Base-by-base conservation (phyloP, 1,139 yeast species). In the Suhomyces yuchorum region DNA sequence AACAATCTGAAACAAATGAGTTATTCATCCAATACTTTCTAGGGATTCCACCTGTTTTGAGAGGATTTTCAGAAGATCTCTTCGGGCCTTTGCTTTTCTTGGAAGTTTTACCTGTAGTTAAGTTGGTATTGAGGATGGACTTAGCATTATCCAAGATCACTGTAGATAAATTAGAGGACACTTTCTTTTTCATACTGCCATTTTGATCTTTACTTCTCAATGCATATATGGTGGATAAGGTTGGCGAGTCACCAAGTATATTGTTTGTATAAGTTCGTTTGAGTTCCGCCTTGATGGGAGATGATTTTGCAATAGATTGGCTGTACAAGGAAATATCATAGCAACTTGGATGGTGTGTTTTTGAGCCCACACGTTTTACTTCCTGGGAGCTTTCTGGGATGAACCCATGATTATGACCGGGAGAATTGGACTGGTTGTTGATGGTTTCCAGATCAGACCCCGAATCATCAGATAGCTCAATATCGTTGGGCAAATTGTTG, bases 21-120 rank as follows among this genome's bases (percentile, higher is more conserved):
- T 89, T 96, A 62, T 88, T 87, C 96, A 89, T 89, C 96, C 96
- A 89, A 61, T 87, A 89, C 59, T 87, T 88, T 44, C 78, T 78
- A 0, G 87, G 84, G 2, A 84, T 71, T 1, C 81, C 66, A 58
- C 77, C 80, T 40, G 70, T 71, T 53, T 80, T 68, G 63, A 76
- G 65, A 1, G 81, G 81, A 47, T 76, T 76, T 43, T 74, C 73
- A 3, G 77, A 73, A 45, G 65, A 65, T 62, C 61, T 69, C 51
- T 63, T 78, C 46, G 70, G 69, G 43, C 63, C 65, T 48, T 39
- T 39, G 6, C 59, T 61, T 46, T 57, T 61, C 43, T 58, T 61
- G 30, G 47, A 55, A 22, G 48, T 51, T 63, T 14, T n/a, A 11
- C 18, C 28, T 5, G 40, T 56, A 2, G 56, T 64, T 23, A 71